A percentile compares a stretch with the other conserved stretches of the same genome.
phyloP scores from a whole-genome alignment of 805 yeast species.

The Nakazawaea ambrosiae region DNA sequence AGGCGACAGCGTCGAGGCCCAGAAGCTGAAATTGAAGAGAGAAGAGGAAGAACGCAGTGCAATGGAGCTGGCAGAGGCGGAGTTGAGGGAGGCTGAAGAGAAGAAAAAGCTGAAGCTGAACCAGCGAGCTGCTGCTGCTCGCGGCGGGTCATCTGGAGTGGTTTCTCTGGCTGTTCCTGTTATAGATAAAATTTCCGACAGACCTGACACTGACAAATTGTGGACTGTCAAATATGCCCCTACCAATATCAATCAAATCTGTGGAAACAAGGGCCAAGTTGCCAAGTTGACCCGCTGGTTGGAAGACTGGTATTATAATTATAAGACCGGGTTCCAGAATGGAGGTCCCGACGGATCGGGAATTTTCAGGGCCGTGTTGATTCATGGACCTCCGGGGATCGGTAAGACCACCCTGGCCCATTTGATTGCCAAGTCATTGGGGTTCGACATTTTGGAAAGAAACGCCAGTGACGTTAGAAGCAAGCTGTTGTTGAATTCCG shows the following conservation, averaged over 20 bases:
- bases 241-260: slow-evolving; percentile 59
- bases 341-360: slow-evolving; percentile 63
- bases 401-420: slow-evolving; percentile 84
- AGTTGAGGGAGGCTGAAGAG: slow-evolving; percentile 32
- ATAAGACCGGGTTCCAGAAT: slow-evolving; percentile 46
- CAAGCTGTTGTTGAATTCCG: slow-evolving; percentile 63
- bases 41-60: slow-evolving; percentile 59
- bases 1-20: slow-evolving; percentile 77
- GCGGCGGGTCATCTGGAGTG: neutral
- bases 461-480: slow-evolving; percentile 90
- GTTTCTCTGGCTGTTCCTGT: neutral
- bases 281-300: slow-evolving; percentile 69
- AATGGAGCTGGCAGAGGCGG: slow-evolving; percentile 42
- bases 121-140: too few species aligned
- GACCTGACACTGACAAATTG: slow-evolving; percentile 53
- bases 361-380: slow-evolving; percentile 70
- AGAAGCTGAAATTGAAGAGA: slow-evolving; percentile 61
- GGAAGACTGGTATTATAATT: slow-evolving; percentile 58
- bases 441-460: slow-evolving; percentile 69
- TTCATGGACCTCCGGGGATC: slow-evolving; percentile 84
- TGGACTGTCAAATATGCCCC: slow-evolving; percentile 98
- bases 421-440: slow-evolving; percentile 58
- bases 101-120: slow-evolving; percentile 15
- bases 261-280: slow-evolving; percentile 84
- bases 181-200: slow-evolving; percentile 24